Base-by-base conservation (phyloP, 805 yeast species). In the Saturnispora besseyi region DNA sequence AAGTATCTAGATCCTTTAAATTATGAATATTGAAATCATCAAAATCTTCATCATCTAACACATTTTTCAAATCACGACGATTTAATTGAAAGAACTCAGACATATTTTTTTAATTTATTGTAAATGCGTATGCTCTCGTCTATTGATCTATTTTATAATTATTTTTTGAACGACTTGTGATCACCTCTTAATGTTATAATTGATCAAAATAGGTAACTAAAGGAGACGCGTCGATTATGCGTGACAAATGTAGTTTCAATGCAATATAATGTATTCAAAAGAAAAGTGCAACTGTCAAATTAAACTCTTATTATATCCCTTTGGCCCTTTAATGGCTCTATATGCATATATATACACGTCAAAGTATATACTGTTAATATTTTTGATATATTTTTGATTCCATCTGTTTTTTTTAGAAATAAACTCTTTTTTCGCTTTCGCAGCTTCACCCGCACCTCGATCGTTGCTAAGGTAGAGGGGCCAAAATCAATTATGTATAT, bases 21-120 rank as follows among this genome's bases (percentile, higher is more conserved):
- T 52, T 48, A 30, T 54, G 57, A 13, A 55, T 12, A 5, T 50
- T 44, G 18, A 53, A 57, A 30, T 58, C 60, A 30, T 58, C 57
- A 4, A 53, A 43, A 22, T 55, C 53, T 26, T 55, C 57, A n/a
- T 55, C 57, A 15, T 55, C 58, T 15, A 37, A 24, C 4, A n/a
- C 24, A 13, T 42, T 32, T n/a, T 15, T 26, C 22, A 48, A 11
- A 12, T 42, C 42, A 12, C 50, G 44, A 22, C 50, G 46, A n/a
- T 45, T 34, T 24, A 48, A 26, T 24, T 22, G 42, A 24, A 13
- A 13, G 7, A 22, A 11, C 28, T 38, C 42, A 22, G 42, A 38
- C 42, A 38, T 38, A 26, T 26, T 26, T 26, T 26, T 8, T 26
- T 26, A 8, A 26, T 26, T 26, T 18, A 18, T 18, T 18, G 18